Conservation (phyloP, 768 basidiomycete species). For the Coprinopsis sp. region DNA sequence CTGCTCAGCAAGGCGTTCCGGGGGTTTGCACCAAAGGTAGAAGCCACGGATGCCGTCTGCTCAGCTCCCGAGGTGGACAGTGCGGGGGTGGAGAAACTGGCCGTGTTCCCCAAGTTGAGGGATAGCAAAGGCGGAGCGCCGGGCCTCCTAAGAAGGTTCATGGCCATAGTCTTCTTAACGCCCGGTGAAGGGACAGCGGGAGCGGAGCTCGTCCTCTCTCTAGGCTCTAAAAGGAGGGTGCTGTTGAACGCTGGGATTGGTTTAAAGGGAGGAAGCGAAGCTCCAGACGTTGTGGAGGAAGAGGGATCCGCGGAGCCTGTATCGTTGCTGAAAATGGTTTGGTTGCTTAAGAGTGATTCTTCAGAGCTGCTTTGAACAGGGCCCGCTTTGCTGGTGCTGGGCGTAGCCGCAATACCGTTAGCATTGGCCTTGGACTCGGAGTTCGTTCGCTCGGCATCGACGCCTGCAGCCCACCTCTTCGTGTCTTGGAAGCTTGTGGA, state of each 20-base stretch:
- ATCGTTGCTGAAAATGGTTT: not conserved
- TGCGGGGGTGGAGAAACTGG: not conserved
- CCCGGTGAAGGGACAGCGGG: not conserved
- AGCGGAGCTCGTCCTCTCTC: constrained; percentile 7
- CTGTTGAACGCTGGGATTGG: not conserved
- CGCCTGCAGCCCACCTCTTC: constrained; percentile 43
- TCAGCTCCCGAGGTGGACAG: not conserved
- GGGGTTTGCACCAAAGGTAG: not conserved
- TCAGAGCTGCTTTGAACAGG: constrained; percentile 4
- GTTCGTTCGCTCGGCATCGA: not conserved
- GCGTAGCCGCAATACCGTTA: no score
- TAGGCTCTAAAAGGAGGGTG: not conserved
- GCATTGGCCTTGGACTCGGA: not conserved
- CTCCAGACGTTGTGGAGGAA: constrained; percentile 2
- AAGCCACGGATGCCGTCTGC: not conserved
- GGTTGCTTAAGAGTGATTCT: not conserved
- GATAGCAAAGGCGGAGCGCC: not conserved
- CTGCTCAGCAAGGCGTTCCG: not conserved
- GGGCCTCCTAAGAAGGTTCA: not conserved
- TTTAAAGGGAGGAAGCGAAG: not conserved
- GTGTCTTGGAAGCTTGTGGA: constrained; percentile 23
- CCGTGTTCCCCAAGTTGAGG: not conserved
- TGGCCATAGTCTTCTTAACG: not conserved
- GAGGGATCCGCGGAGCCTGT: not conserved
- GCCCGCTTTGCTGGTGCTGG: not conserved